Evolutionary conservation across 805 yeast genomes (phyloP).

Genomic region (Nakazawaea wyomingensis): DNA sequence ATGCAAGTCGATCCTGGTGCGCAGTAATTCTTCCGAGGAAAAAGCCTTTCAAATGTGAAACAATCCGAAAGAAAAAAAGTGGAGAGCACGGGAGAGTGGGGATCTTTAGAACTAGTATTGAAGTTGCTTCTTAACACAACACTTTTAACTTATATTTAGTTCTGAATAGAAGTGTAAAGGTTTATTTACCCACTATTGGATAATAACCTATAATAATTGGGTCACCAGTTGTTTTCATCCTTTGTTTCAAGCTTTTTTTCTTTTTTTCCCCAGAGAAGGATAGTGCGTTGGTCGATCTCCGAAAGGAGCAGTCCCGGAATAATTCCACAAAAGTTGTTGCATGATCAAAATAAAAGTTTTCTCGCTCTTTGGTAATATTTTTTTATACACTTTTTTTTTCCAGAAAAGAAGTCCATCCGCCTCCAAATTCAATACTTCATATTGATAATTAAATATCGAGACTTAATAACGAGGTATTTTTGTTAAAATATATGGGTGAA

Average conservation of each 20-base stretch:
- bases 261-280: neutral
- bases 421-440: too few relatives aligned
- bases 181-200: too few relatives aligned
- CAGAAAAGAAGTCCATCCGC: too few relatives aligned
- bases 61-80: conserved; percentile 3
- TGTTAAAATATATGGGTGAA: neutral
- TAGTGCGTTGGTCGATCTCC: neutral
- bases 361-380: neutral
- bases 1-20: neutral
- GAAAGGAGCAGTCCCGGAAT: conserved; percentile 10
- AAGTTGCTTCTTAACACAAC: too few relatives aligned
- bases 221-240: too few relatives aligned
- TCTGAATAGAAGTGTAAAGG: too few relatives aligned
- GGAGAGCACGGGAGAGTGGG: neutral
- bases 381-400: neutral
- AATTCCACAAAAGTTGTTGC: conserved; percentile 7
- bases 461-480: too few relatives aligned
- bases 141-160: too few relatives aligned
- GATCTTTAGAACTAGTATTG: too few relatives aligned
- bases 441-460: too few relatives aligned
- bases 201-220: too few relatives aligned
- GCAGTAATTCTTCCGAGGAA: conserved; percentile 5
- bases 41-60: conserved; percentile 3
- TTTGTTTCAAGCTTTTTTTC: neutral
- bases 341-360: conserved; percentile 7